phyloP scores from a whole-genome alignment of 106 monocot species.

The Platanthera zijinensis region DNA sequence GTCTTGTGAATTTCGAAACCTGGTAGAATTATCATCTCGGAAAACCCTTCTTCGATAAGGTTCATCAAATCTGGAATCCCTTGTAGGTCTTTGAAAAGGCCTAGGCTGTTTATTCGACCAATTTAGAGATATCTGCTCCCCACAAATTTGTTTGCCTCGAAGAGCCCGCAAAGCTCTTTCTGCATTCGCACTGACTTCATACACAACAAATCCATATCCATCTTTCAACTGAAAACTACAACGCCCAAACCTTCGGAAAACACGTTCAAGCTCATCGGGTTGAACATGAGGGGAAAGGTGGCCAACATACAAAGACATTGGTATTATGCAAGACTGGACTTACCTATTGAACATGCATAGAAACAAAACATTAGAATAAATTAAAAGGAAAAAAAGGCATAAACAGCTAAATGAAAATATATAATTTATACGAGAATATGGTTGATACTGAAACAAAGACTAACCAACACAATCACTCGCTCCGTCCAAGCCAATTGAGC shows the following conservation, averaged over 20 bases:
- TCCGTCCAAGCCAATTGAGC: too few species aligned
- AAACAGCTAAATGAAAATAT: conserved; percentile 1
- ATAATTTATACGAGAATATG: neutral
- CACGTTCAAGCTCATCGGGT: conserved; percentile 49
- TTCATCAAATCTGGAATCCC: conserved; percentile 23
- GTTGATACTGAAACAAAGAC: neutral
- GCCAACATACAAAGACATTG: conserved; percentile 72
- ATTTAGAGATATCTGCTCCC: conserved; percentile 41
- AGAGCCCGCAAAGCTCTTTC: conserved; percentile 48
- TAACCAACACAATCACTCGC: neutral
- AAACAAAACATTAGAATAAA: neutral
- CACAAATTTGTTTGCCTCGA: conserved; percentile 46
- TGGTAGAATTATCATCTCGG: conserved; percentile 16
- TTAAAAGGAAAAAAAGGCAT: neutral
- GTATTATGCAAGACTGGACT: neutral
- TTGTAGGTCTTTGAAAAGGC: conserved; percentile 20
- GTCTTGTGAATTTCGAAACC: conserved; percentile 13
- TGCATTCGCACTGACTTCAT: conserved; percentile 47
- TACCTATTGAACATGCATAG: neutral
- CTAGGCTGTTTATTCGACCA: conserved; percentile 67
- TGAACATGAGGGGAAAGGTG: conserved; percentile 33
- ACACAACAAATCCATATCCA: conserved; percentile 66
- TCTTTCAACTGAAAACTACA: conserved; percentile 50
- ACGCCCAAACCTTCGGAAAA: conserved; percentile 51
- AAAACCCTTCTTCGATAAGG: conserved; percentile 24